phyloP scores from a whole-genome alignment of 441 rosid genomes.

The Euphorbia celastroides region DNA sequence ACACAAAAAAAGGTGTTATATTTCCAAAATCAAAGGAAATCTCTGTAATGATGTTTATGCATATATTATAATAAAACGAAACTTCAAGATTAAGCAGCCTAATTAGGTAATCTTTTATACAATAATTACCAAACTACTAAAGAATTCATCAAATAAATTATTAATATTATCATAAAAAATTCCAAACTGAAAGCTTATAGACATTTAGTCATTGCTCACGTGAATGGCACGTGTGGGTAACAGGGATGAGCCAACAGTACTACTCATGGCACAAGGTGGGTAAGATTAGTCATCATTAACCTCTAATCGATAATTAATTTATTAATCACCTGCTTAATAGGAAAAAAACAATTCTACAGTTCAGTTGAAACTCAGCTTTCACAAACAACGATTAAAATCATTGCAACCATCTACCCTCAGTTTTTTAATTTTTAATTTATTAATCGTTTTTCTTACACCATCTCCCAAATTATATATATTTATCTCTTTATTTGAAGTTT shows the following conservation, averaged over 20 bases:
- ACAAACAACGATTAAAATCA: constrained; percentile 22
- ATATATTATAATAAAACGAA: background rate
- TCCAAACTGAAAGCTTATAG: background rate
- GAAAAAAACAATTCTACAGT: no score
- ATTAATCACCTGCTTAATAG: background rate
- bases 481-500: no score
- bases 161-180: background rate
- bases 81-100: constrained; percentile 9
- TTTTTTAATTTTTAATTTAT: no score
- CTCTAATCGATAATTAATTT: background rate
- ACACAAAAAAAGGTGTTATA: constrained; percentile 2
- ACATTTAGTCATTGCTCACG: constrained; percentile 5
- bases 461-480: no score
- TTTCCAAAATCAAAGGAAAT: background rate
- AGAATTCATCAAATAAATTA: background rate
- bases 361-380: constrained; percentile 26
- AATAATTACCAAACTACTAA: background rate
- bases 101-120: constrained; percentile 5
- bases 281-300: constrained; percentile 11
- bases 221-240: constrained; percentile 17
- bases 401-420: constrained; percentile 20
- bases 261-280: constrained; percentile 20
- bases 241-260: constrained; percentile 15
- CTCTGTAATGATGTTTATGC: constrained; percentile 10
- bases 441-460: no score